Evolutionary conservation across 2,329 filamentous ascomycete genomes (phyloP), one percentile per base, ranked within the genome.

Genomic region (Fonsecaea pedrosoi): DNA sequence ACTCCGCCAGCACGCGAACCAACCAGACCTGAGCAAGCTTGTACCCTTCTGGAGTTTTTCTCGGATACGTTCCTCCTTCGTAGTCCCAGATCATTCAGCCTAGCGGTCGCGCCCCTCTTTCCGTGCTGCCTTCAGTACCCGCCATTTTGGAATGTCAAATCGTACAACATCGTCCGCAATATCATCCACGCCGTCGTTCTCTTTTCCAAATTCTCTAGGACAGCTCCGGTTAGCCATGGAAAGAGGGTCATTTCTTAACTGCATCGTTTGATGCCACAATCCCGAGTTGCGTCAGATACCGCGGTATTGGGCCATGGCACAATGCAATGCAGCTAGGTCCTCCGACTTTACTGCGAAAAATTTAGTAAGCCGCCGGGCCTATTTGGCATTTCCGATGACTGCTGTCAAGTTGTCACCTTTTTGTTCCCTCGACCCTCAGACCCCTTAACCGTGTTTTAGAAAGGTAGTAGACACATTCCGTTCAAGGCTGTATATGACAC

Each of bases 281-380:
- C 45, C 45, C 25, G 45, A 25, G 3, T 50, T 25, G 18, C 18
- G 45, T 8, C 12, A 25, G 25, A 12, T 25, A 4, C 8, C 18
- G 25, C 18, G 45, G 45, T 9, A 25, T 10, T 6, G 18, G 45
- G 12, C 25, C 45, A 50, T 50, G 45, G 45, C 45, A 25, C 21
- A 25, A 10, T 18, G 21, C 4, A 6, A 13, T 42, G 15, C 6
- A 12, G 4, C 18, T 25, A 25, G 10, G 45, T 25, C 4, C 45
- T 50, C 45, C 45, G 45, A 50, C 21, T 25, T 50, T 50, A 50
- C 45, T 50, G 45, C 45, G 45, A 50, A 50, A 48, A 21, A 50
- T 30, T 50, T 50, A 25, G 45, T 50, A 21, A 50, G 45, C 18
- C 7, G 45, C 10, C 18, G 8, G 18, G 18, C 18, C 18, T 50